A percentile compares a stretch with the other conserved stretches of the same genome.
These are phyloP conservation scores for Stemphylium vesicarium DNA, from an alignment of 2,329 filamentous ascomycete species.

Conservation along the genomic window DNA sequence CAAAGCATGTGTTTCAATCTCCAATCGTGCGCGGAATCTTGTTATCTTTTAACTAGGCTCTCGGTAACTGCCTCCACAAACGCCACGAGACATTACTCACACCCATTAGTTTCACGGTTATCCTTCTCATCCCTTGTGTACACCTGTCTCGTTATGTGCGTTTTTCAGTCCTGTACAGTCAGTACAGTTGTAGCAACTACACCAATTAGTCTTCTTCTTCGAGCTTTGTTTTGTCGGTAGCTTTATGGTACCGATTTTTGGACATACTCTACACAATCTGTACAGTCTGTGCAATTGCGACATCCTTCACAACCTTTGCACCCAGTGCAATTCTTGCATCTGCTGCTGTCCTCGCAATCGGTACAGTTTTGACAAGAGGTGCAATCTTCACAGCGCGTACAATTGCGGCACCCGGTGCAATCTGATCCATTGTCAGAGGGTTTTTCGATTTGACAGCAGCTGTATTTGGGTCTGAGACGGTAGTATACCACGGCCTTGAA, in stretches of 20 bases:
- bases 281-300: conserved; percentile 4
- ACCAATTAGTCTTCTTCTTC: not conserved
- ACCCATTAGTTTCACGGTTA: too few relatives aligned
- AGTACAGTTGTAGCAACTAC: conserved; percentile 13
- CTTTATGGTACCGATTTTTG: not conserved
- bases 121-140: conserved; percentile 5
- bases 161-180: conserved; percentile 13
- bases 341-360: not conserved
- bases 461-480: too few relatives aligned
- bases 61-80: too few relatives aligned
- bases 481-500: not conserved
- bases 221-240: not conserved
- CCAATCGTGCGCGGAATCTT: too few relatives aligned
- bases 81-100: too few relatives aligned
- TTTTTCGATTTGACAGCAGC: not conserved
- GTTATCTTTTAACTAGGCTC: too few relatives aligned
- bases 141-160: conserved; percentile 7
- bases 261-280: conserved; percentile 5
- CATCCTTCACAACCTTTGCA: conserved; percentile 4
- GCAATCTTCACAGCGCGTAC: conserved; percentile 1
- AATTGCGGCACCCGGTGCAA: conserved; percentile 5
- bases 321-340: conserved; percentile 6
- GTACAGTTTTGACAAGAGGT: conserved; percentile 2
- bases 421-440: not conserved
- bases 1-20: too few relatives aligned